These are phyloP conservation scores for Purshia tridentata DNA, from an alignment of 306 rosid genomes.

Conservation along the genomic window DNA sequence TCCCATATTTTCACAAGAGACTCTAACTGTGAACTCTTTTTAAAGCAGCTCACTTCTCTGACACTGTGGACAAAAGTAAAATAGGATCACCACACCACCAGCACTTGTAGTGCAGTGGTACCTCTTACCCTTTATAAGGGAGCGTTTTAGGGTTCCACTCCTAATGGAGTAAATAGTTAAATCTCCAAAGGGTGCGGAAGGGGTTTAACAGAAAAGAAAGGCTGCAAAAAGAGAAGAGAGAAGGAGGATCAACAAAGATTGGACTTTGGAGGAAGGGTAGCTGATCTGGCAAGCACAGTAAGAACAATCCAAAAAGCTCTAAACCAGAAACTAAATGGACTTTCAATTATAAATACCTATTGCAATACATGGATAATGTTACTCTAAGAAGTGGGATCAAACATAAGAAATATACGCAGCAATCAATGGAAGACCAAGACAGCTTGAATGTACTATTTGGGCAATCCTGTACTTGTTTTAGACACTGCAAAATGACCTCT, in stretches of 20 bases:
- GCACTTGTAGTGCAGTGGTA: neutral
- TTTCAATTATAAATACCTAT: neutral
- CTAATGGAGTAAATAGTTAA: neutral
- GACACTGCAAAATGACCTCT: neutral
- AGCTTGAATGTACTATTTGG: neutral
- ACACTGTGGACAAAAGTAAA: neutral
- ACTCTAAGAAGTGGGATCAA: neutral
- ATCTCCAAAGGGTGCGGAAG: neutral
- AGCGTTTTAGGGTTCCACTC: neutral
- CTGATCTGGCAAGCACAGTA: neutral
- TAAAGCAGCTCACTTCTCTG: neutral
- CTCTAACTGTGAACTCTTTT: neutral
- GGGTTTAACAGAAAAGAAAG: neutral
- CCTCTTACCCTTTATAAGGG: neutral
- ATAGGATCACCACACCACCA: neutral
- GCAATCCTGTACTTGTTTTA: neutral
- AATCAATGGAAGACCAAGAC: neutral
- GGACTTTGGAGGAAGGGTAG: neutral
- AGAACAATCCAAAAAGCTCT: neutral
- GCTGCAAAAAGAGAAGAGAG: no score
- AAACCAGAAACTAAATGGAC: neutral
- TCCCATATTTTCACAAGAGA: neutral
- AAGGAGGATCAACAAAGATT: neutral
- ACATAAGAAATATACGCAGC: neutral
- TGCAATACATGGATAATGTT: neutral